These are phyloP conservation scores for Vinca major DNA, from an alignment of 305 asterid species.

Conservation along the genomic window DNA sequence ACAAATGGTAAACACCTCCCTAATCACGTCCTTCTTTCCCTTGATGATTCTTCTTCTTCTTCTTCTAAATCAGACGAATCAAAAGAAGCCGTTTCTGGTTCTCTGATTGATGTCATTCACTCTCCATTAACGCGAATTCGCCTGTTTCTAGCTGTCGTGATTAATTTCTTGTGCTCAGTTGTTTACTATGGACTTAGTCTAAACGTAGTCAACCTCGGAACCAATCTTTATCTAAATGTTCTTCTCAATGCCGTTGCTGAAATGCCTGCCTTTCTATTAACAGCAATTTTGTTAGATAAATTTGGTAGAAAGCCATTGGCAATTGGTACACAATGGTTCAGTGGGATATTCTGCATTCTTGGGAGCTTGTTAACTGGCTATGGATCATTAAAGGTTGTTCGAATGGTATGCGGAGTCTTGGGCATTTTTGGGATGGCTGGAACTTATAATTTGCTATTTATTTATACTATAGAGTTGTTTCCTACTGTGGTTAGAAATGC, in stretches of 20 bases:
- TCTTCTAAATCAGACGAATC: not conserved
- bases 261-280: conserved; percentile 62
- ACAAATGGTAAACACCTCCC: conserved; percentile 45
- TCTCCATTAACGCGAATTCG: conserved; percentile 49
- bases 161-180: conserved; percentile 62
- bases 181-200: conserved; percentile 76
- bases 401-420: conserved; percentile 53
- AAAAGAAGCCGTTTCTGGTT: conserved; percentile 38
- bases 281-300: conserved; percentile 49
- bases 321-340: conserved; percentile 65
- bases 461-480: conserved; percentile 65
- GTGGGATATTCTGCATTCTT: conserved; percentile 47
- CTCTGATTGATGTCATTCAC: conserved; percentile 49
- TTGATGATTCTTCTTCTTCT: conserved; percentile 26
- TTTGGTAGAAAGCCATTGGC: conserved; percentile 66
- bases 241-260: conserved; percentile 64
- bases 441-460: conserved; percentile 63
- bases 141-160: conserved; percentile 48
- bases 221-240: conserved; percentile 66
- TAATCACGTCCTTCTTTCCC: conserved; percentile 30
- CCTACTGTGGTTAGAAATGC: conserved; percentile 55
- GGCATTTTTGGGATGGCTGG: conserved; percentile 91
- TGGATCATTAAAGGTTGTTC: conserved; percentile 29
- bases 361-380: conserved; percentile 39
- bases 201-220: conserved; percentile 70